Evolutionary conservation across 768 basidiomycete species (phyloP), one percentile per base, ranked within the genome.

Genomic region (Russula virescens): DNA sequence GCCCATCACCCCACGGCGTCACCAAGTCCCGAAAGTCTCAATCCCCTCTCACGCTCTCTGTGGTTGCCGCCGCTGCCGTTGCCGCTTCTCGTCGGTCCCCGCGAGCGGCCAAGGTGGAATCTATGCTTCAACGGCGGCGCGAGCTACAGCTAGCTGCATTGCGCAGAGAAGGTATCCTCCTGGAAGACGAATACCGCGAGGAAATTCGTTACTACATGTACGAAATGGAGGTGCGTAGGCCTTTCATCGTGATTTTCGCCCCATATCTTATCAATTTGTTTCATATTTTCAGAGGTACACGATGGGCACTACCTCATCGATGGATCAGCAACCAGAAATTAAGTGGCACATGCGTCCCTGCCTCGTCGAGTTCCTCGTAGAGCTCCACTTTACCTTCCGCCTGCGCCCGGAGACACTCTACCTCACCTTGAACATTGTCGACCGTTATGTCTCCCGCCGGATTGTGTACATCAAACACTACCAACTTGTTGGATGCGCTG

Each of bases 391-490:
- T 73, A 94, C 93, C 65, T 96, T 97, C 78, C 90, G 94, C 54
- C 86, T 99, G 56, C 94, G 97, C 47, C 97, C 97, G 13, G 97
- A 99, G 79, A 98, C 97, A 7, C 84, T 99, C 67, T 98, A 98
- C 75, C 91, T 99, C 74, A 91, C 96, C 13, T 85, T 98, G 75
- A 98, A 98, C 80, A 97, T 99, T 72, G 88, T 98, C 75, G 97
- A 99, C 76, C 94, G 97, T 70, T 99, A 98, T 75, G 94, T 98
- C 31, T 98, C 97, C 54, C 94, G 97, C 68, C 91, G 97, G 58
- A 88, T 99, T 66, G 97, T 99, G 64, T 98, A 94, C 78, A 93
- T 93, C 80, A 98, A 96, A 75, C 97, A 99, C 77, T 98, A 99
- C 72, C 97, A 99, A 71, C 89, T 99, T 62, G 96, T 98, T 60